A percentile compares a stretch with the other conserved stretches of the same genome.
These are phyloP conservation scores for Sugiyamaella smithiae DNA, from an alignment of 805 yeast genomes.

Conservation along the genomic window DNA sequence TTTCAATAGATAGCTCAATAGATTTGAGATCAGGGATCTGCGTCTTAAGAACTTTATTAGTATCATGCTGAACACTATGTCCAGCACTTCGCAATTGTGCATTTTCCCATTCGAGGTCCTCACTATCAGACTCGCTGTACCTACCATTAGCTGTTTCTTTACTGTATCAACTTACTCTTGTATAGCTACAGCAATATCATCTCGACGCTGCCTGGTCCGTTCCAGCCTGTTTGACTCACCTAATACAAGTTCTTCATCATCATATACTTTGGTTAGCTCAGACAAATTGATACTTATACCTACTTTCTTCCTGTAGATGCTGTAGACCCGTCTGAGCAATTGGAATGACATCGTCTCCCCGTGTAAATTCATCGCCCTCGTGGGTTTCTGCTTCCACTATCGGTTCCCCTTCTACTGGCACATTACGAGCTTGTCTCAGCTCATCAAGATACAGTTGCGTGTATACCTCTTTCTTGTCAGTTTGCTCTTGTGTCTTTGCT, in stretches of 20 bases:
- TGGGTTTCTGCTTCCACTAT: not conserved
- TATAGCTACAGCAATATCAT: not conserved
- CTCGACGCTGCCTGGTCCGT: not conserved
- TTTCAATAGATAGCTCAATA: not conserved
- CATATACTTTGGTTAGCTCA: not conserved
- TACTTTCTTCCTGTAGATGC: not conserved
- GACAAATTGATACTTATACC: not conserved
- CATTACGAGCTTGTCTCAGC: not conserved
- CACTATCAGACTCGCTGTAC: not conserved
- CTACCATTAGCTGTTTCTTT: no score
- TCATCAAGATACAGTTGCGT: not conserved
- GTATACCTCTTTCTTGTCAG: not conserved
- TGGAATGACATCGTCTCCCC: not conserved
- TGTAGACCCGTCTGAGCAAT: not conserved
- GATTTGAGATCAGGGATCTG: not conserved
- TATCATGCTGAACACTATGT: not conserved
- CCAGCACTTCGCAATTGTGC: not conserved
- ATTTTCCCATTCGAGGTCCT: not conserved
- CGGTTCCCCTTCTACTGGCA: not conserved
- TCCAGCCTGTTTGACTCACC: not conserved
- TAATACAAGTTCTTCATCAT: not conserved
- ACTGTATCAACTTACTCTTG: constrained; percentile 1
- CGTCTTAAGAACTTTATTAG: no score
- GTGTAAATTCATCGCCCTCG: not conserved
- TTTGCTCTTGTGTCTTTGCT: not conserved